phyloP scores from a whole-genome alignment of 305 asterid species.

The Solanum chacoense region DNA sequence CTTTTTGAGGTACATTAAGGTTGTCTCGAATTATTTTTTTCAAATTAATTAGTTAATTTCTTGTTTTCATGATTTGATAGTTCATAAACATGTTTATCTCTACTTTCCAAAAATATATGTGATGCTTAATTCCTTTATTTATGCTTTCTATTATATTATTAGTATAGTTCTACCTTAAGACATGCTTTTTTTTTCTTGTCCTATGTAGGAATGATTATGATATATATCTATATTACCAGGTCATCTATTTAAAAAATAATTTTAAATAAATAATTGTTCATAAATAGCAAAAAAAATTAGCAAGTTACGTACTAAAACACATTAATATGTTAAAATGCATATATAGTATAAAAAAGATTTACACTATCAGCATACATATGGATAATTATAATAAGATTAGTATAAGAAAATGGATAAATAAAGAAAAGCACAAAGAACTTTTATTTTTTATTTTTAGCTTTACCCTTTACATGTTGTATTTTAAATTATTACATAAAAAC shows the following conservation, averaged over 20 bases:
- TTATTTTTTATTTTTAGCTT: background rate
- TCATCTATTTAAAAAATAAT: background rate
- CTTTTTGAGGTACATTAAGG: background rate
- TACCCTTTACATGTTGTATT: background rate
- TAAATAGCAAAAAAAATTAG: background rate
- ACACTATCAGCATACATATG: background rate
- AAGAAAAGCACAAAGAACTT: background rate
- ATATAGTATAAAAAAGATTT: background rate
- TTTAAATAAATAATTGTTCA: background rate
- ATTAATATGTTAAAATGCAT: background rate
- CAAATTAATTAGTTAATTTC: background rate
- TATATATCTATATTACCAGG: background rate
- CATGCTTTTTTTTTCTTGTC: background rate
- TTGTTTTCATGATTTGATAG: background rate
- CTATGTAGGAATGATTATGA: background rate
- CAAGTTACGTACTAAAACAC: background rate
- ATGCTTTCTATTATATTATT: background rate
- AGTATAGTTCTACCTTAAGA: background rate
- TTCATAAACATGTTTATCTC: background rate
- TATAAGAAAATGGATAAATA: background rate
- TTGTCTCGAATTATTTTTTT: background rate
- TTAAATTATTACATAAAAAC: background rate
- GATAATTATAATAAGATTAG: background rate
- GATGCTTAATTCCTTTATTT: background rate
- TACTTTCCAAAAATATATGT: background rate